These are phyloP conservation scores for Vigna trinervia DNA, from an alignment of 306 rosid genomes.

Conservation along the genomic window DNA sequence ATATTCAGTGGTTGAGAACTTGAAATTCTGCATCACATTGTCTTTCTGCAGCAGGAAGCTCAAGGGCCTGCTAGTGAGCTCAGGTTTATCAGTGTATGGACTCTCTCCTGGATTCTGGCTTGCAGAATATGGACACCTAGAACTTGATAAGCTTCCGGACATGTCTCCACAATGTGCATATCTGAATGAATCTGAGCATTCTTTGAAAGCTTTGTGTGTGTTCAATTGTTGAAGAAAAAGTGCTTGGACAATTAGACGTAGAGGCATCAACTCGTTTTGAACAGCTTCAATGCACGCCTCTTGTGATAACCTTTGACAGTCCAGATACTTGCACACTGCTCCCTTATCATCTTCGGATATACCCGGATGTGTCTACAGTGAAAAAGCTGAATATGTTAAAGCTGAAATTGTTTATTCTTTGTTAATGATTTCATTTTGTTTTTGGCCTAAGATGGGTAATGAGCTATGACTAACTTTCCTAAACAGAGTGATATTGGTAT, in stretches of 20 bases:
- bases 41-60: slow-evolving; percentile 71
- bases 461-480: neutral
- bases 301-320: slow-evolving; percentile 78
- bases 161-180: slow-evolving; percentile 64
- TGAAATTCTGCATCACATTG: slow-evolving; percentile 51
- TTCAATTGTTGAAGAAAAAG: slow-evolving; percentile 82
- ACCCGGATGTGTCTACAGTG: slow-evolving; percentile 60
- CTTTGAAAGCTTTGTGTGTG: slow-evolving; percentile 84
- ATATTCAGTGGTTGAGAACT: slow-evolving; percentile 63
- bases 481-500: slow-evolving; percentile 21
- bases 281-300: slow-evolving; percentile 90
- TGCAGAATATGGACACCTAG: slow-evolving; percentile 65
- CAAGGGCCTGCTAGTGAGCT: slow-evolving; percentile 56
- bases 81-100: slow-evolving; percentile 68
- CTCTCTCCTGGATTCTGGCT: slow-evolving; percentile 65
- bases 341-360: slow-evolving; percentile 81
- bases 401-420: neutral
- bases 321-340: slow-evolving; percentile 76
- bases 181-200: slow-evolving; percentile 83
- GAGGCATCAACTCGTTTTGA: slow-evolving; percentile 89
- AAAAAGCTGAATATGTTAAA: slow-evolving; percentile 21
- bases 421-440: neutral
- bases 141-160: slow-evolving; percentile 74
- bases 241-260: slow-evolving; percentile 86
- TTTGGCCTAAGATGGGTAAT: neutral